Evolutionary conservation across 805 yeast genomes (phyloP).

Genomic region (Starmerella powellii): DNA sequence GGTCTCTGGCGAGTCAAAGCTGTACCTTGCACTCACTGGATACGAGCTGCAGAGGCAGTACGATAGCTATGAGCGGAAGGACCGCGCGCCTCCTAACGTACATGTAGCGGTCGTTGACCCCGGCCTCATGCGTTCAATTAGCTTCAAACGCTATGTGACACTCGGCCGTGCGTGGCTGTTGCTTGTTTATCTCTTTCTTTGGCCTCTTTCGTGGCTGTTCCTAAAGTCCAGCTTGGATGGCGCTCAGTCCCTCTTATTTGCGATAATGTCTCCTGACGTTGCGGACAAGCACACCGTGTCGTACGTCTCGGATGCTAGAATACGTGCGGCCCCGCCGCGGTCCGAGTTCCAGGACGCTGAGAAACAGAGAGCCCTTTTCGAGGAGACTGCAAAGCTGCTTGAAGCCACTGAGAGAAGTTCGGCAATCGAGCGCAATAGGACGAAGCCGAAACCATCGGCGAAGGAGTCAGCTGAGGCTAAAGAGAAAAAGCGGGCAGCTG

Average conservation of each 20-base stretch:
- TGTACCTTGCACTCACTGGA: slow-evolving; percentile 64
- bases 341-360: slow-evolving; percentile 51
- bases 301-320: slow-evolving; percentile 60
- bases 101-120: slow-evolving; percentile 74
- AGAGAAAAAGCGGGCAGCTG: slow-evolving; percentile 5
- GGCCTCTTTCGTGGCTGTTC: slow-evolving; percentile 75
- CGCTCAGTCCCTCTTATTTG: slow-evolving; percentile 62
- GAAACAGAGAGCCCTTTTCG: slow-evolving; percentile 49
- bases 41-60: slow-evolving; percentile 62
- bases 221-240: slow-evolving; percentile 69
- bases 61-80: slow-evolving; percentile 49
- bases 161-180: slow-evolving; percentile 41
- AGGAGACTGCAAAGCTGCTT: slow-evolving; percentile 47
- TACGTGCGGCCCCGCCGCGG: slow-evolving; percentile 39
- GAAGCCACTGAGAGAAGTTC: slow-evolving; percentile 53
- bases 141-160: slow-evolving; percentile 73
- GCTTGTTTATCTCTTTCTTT: slow-evolving; percentile 50
- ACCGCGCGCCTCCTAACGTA: slow-evolving; percentile 54
- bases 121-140: slow-evolving; percentile 79
- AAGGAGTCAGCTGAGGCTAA: slow-evolving; percentile 7
- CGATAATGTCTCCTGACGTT: slow-evolving; percentile 59
- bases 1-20: slow-evolving; percentile 70
- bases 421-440: slow-evolving; percentile 49
- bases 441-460: slow-evolving; percentile 10
- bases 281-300: slow-evolving; percentile 51